Conservation (phyloP, 2,329 filamentous ascomycete genomes). For the Ceratocystis lukuohia region DNA sequence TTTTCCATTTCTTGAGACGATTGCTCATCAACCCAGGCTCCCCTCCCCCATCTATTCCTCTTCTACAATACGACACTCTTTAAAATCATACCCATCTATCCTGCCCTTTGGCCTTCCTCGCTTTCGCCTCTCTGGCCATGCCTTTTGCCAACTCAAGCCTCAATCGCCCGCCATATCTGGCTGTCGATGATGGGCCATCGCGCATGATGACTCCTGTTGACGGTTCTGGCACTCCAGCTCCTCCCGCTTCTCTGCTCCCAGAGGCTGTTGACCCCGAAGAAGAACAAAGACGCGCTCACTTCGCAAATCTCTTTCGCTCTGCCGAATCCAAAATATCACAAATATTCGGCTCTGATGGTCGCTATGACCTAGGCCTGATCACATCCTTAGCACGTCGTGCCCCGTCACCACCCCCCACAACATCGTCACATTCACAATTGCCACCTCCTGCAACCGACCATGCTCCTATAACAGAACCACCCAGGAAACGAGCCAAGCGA, state of each 20-base stretch:
- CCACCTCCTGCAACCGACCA: slow-evolving; percentile 46
- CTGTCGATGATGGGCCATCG: slow-evolving; percentile 41
- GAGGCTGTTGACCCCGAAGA: slow-evolving; percentile 34
- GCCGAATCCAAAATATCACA: slow-evolving; percentile 63
- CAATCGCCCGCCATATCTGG: slow-evolving; percentile 13
- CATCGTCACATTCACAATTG: slow-evolving; percentile 21
- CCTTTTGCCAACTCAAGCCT: slow-evolving; percentile 2
- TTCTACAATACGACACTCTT: neutral
- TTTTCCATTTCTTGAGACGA: slow-evolving; percentile 5
- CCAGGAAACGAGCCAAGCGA: slow-evolving; percentile 61
- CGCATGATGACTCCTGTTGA: slow-evolving; percentile 40
- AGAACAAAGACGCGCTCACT: slow-evolving; percentile 57
- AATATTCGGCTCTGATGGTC: slow-evolving; percentile 52
- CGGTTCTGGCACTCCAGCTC: slow-evolving; percentile 26
- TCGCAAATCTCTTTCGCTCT: slow-evolving; percentile 63
- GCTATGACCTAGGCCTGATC: slow-evolving; percentile 39
- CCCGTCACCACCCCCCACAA: slow-evolving; percentile 21
- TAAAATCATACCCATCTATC: neutral
- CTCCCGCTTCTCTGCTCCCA: slow-evolving; percentile 9
- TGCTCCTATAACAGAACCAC: slow-evolving; percentile 44
- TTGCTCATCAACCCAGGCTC: neutral
- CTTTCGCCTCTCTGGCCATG: slow-evolving; percentile 8
- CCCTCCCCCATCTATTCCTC: neutral
- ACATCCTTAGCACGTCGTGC: slow-evolving; percentile 46
- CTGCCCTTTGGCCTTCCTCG: neutral